These are phyloP conservation scores for Thinopyrum elongatum DNA, from an alignment of 176 grass and related monocot genomes.

Conservation along the genomic window DNA sequence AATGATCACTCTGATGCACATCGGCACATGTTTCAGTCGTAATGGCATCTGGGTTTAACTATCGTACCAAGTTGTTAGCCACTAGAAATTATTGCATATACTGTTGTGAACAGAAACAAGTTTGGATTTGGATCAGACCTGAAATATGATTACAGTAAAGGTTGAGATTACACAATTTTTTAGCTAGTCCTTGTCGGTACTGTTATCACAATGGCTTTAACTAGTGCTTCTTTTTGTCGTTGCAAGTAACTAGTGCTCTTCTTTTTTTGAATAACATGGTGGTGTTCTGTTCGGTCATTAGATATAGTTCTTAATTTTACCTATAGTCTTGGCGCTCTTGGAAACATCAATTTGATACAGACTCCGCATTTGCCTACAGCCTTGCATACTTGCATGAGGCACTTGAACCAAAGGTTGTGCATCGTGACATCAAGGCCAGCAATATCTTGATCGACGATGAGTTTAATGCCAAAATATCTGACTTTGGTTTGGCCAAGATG, in stretches of 20 bases:
- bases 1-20: neutral
- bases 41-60: neutral
- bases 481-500: conserved; percentile 98
- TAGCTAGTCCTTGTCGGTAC: neutral
- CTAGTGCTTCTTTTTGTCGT: neutral
- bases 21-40: neutral
- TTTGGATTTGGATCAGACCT: neutral
- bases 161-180: neutral
- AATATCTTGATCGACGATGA: conserved; percentile 96
- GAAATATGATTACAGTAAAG: neutral
- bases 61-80: neutral
- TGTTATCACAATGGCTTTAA: neutral
- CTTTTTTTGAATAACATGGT: neutral
- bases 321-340: neutral
- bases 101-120: conserved; percentile 10
- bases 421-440: conserved; percentile 90
- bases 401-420: conserved; percentile 97
- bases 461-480: conserved; percentile 94
- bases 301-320: conserved; percentile 15
- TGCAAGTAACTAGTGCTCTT: neutral
- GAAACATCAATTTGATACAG: conserved; percentile 20
- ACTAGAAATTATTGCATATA: neutral
- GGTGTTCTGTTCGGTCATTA: neutral
- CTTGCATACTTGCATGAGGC: conserved; percentile 97
- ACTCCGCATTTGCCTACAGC: conserved; percentile 43